Evolutionary conservation across 116 monocot genomes (phyloP).

Genomic region (Iris pallida): DNA sequence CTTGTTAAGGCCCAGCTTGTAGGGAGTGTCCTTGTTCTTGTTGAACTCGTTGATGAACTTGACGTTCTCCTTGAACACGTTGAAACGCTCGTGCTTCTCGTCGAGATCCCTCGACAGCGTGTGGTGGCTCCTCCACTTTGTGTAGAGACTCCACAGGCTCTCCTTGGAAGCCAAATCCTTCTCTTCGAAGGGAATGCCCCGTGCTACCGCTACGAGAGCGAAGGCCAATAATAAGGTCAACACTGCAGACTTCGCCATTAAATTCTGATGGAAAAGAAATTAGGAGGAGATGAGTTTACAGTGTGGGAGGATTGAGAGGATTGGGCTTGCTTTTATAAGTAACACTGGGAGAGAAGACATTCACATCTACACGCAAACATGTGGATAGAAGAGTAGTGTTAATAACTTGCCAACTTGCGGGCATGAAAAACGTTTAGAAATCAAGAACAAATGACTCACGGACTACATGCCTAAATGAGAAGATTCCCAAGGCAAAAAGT

Average conservation of each 20-base stretch:
- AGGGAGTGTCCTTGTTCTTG: slow-evolving; percentile 16
- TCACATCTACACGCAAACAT: too few species aligned
- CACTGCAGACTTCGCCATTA: background rate
- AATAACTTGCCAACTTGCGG: too few species aligned
- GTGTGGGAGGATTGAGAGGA: too few species aligned
- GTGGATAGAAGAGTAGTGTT: too few species aligned
- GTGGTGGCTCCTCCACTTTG: slow-evolving; percentile 39
- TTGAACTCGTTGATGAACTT: slow-evolving; percentile 40
- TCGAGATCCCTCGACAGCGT: slow-evolving; percentile 18
- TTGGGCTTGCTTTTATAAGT: too few species aligned
- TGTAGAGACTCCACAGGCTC: slow-evolving; percentile 35
- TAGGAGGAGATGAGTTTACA: too few species aligned
- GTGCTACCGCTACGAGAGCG: background rate
- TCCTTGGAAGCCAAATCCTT: slow-evolving; percentile 32
- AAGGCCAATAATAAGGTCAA: background rate
- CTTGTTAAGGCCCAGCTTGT: slow-evolving; percentile 43
- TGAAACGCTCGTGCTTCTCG: slow-evolving; percentile 31
- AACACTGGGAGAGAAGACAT: too few species aligned
- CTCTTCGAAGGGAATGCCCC: slow-evolving; percentile 19
- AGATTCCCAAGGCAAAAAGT: too few species aligned
- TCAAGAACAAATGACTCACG: too few species aligned
- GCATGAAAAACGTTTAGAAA: too few species aligned
- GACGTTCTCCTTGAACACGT: slow-evolving; percentile 40
- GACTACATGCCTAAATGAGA: too few species aligned
- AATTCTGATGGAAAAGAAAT: background rate